These are phyloP conservation scores for Oidium heveae DNA, from an alignment of 2,329 filamentous ascomycete genomes.

Conservation along the genomic window DNA sequence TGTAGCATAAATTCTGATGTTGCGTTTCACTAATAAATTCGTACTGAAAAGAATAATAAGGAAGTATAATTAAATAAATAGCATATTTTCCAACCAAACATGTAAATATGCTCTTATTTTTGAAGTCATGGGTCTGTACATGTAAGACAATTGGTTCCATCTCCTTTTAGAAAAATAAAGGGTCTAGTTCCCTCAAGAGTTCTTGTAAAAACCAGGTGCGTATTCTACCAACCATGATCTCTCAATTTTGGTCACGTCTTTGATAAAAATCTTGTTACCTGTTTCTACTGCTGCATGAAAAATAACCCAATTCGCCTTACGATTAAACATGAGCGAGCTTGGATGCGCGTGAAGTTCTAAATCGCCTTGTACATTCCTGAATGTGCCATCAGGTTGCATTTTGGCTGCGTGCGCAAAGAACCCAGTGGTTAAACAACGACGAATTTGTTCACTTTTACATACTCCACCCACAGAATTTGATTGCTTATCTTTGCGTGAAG, in stretches of 20 bases:
- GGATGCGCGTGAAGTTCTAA: slow-evolving; percentile 70
- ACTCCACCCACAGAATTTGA: slow-evolving; percentile 17
- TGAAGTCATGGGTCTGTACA: too few species aligned
- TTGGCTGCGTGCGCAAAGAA: slow-evolving; percentile 84
- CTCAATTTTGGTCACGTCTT: slow-evolving; percentile 81
- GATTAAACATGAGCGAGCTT: slow-evolving; percentile 82
- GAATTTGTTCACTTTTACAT: slow-evolving; percentile 45
- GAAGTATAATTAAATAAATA: too few species aligned
- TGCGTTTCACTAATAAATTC: too few species aligned
- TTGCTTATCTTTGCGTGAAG: slow-evolving; percentile 13
- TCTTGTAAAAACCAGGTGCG: slow-evolving; percentile 57
- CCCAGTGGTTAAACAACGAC: slow-evolving; percentile 63
- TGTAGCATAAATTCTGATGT: too few species aligned
- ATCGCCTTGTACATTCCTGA: slow-evolving; percentile 59
- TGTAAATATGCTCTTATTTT: too few species aligned
- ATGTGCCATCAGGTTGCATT: slow-evolving; percentile 84
- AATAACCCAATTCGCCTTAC: slow-evolving; percentile 88
- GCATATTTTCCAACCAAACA: too few species aligned
- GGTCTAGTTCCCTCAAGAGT: slow-evolving; percentile 13
- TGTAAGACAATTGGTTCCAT: too few species aligned
- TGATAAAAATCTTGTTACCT: slow-evolving; percentile 64
- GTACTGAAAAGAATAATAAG: too few species aligned
- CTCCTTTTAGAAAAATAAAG: too few species aligned
- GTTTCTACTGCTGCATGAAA: slow-evolving; percentile 89
- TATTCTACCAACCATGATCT: slow-evolving; percentile 83